phyloP scores from a whole-genome alignment of 345 rosid species.

The Atalantia buxifolia region DNA sequence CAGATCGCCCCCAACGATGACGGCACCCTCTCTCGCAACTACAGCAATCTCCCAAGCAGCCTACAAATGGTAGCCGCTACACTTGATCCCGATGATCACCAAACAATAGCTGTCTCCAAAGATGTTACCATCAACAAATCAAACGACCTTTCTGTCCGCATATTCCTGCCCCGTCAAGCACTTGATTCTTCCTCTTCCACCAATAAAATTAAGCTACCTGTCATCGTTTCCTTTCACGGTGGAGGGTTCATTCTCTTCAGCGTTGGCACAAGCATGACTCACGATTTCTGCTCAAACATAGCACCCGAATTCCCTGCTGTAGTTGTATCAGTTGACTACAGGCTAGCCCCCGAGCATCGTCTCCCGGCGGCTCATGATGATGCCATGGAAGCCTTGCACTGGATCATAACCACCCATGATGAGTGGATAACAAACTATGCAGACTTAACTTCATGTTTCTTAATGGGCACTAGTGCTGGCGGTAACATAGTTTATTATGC shows the following conservation, averaged over 20 bases:
- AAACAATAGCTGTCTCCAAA: constrained; percentile 4
- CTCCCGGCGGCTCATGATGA: constrained; percentile 70
- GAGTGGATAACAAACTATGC: constrained; percentile 39
- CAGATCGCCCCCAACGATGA: constrained; percentile 9
- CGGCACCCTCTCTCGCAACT: not conserved
- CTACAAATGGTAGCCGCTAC: constrained; percentile 9
- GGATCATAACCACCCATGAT: constrained; percentile 27
- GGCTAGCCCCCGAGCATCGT: constrained; percentile 65
- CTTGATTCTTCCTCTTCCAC: not conserved
- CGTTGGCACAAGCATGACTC: constrained; percentile 8
- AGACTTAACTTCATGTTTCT: constrained; percentile 33
- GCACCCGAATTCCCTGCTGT: constrained; percentile 30
- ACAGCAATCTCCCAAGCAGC: not conserved
- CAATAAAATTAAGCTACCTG: constrained; percentile 37
- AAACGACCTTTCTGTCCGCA: constrained; percentile 28
- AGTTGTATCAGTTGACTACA: constrained; percentile 48
- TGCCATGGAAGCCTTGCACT: constrained; percentile 40
- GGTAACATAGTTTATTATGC: constrained; percentile 51
- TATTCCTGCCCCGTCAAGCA: constrained; percentile 26
- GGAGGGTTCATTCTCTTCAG: constrained; percentile 54
- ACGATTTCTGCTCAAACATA: constrained; percentile 39
- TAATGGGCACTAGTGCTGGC: constrained; percentile 63
- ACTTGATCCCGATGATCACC: not conserved
- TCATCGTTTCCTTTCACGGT: constrained; percentile 56
- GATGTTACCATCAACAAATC: constrained; percentile 33